Evolutionary conservation across 176 grass and related monocot genomes (phyloP).

Genomic region (Eleusine coracana): DNA sequence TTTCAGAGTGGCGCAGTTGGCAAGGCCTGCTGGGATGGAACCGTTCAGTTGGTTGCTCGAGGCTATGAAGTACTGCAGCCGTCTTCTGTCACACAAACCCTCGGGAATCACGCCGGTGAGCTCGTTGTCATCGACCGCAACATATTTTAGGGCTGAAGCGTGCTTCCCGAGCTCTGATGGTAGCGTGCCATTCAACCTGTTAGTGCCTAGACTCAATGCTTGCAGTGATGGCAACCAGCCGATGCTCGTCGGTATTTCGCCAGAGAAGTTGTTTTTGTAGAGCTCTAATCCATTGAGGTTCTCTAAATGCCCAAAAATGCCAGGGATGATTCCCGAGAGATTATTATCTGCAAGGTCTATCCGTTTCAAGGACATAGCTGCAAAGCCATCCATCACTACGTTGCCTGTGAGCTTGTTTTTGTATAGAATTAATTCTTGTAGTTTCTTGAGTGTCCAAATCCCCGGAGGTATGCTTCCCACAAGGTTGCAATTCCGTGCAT

Average conservation of each 20-base stretch:
- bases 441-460: no score
- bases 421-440: no score
- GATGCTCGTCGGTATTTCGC: constrained; percentile 73
- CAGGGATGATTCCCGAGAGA: no score
- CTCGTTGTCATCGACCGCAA: constrained; percentile 48
- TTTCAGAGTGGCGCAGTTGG: constrained; percentile 45
- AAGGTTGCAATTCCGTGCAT: no score
- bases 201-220: constrained; percentile 27
- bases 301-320: no score
- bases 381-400: no score
- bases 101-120: constrained; percentile 57
- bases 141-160: neutral
- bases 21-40: constrained; percentile 62
- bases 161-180: constrained; percentile 66
- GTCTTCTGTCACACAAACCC: constrained; percentile 46
- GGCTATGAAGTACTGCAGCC: constrained; percentile 22
- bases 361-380: no score
- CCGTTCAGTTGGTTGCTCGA: constrained; percentile 55
- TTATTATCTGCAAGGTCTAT: no score
- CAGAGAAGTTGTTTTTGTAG: constrained; percentile 56
- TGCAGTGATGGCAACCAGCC: constrained; percentile 43
- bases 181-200: constrained; percentile 54
- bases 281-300: constrained; percentile 36
- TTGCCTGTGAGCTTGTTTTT: no score
- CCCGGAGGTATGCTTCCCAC: no score